These are phyloP conservation scores for Teratosphaeria viscida DNA, from an alignment of 2,329 filamentous ascomycete species.

Conservation along the genomic window DNA sequence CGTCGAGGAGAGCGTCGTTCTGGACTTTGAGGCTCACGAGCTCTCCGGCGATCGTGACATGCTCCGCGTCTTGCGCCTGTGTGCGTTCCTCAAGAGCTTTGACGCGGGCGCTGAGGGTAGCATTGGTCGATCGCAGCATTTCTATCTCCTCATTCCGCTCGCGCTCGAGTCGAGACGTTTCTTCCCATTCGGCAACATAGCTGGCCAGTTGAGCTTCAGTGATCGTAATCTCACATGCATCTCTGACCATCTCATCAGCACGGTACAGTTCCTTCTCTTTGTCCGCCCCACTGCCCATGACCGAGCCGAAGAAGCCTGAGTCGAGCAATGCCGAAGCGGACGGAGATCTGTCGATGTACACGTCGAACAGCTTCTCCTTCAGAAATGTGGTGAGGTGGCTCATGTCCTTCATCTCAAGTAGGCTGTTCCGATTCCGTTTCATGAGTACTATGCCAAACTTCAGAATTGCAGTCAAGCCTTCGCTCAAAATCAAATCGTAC, in stretches of 20 bases:
- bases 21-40: constrained; percentile 86
- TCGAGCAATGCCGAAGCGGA: constrained; percentile 89
- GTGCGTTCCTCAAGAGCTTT: constrained; percentile 78
- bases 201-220: constrained; percentile 69
- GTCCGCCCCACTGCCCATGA: constrained; percentile 66
- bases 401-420: constrained; percentile 87
- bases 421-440: constrained; percentile 75
- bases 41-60: constrained; percentile 82
- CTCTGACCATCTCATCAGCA: constrained; percentile 83
- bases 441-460: constrained; percentile 93
- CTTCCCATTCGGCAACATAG: constrained; percentile 85
- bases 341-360: constrained; percentile 89
- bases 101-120: constrained; percentile 61
- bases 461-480: constrained; percentile 78
- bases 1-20: constrained; percentile 78
- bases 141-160: constrained; percentile 76
- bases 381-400: constrained; percentile 75
- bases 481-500: constrained; percentile 88
- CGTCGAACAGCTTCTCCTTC: constrained; percentile 89
- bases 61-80: constrained; percentile 79
- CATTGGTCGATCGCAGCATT: constrained; percentile 55
- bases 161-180: constrained; percentile 71
- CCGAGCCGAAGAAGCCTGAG: constrained; percentile 93
- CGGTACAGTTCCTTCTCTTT: constrained; percentile 97
- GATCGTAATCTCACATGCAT: constrained; percentile 81